A percentile compares a stretch with the other conserved stretches of the same genome.
Evolutionary conservation across 768 basidiomycete genomes (phyloP).

Genomic region (Boletus coccyginus): DNA sequence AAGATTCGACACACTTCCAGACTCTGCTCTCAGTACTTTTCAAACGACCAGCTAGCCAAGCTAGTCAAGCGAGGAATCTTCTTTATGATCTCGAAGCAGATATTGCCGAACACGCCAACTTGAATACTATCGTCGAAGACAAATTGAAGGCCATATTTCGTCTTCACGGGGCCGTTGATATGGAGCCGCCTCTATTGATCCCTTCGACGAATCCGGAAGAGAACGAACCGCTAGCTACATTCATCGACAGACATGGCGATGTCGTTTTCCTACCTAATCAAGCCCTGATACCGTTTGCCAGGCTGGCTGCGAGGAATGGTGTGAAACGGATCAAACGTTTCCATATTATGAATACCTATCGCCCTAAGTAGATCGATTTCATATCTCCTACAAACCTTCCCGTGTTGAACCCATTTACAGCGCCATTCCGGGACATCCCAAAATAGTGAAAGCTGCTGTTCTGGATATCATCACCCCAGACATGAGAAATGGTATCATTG

Average conservation of each 20-base stretch:
- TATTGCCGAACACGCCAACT: slow-evolving; percentile 62
- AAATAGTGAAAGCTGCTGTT: slow-evolving; percentile 67
- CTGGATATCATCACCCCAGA: slow-evolving; percentile 86
- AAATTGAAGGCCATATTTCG: slow-evolving; percentile 75
- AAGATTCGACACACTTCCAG: slow-evolving; percentile 78
- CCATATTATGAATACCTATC: slow-evolving; percentile 72
- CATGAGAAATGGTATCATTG: slow-evolving; percentile 55
- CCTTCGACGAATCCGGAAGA: slow-evolving; percentile 65
- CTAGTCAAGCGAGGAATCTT: slow-evolving; percentile 60
- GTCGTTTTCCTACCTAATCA: slow-evolving; percentile 72
- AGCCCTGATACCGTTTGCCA: slow-evolving; percentile 74
- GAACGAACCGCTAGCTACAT: slow-evolving; percentile 61
- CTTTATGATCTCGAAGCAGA: slow-evolving; percentile 74
- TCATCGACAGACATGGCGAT: slow-evolving; percentile 81
- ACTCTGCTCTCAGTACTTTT: slow-evolving; percentile 77
- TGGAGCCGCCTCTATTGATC: slow-evolving; percentile 82
- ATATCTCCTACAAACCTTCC: background rate
- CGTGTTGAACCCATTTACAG: slow-evolving; percentile 33
- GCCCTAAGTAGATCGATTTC: slow-evolving; percentile 52
- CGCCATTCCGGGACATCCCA: slow-evolving; percentile 69
- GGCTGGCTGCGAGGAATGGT: slow-evolving; percentile 68
- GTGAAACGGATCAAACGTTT: slow-evolving; percentile 78
- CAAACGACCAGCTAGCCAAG: slow-evolving; percentile 62
- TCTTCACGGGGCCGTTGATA: slow-evolving; percentile 87
- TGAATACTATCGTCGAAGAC: slow-evolving; percentile 77